Evolutionary conservation across 2,329 filamentous ascomycete species (phyloP).

Genomic region (Leptodontidium sp.): DNA sequence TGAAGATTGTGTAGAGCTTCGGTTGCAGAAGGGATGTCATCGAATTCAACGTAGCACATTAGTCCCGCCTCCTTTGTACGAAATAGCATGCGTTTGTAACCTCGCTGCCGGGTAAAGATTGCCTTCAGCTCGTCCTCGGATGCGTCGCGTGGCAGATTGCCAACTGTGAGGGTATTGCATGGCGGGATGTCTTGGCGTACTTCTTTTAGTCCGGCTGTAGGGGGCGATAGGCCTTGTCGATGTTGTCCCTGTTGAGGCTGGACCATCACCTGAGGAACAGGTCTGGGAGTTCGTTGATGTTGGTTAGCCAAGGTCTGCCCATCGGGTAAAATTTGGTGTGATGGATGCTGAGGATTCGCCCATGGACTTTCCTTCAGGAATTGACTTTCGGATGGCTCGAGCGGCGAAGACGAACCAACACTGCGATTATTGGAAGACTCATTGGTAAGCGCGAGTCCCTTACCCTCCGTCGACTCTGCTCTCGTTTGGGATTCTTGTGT

Average conservation of each 20-base stretch:
- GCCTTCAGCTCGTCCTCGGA: slow-evolving; percentile 95
- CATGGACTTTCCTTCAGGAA: no score
- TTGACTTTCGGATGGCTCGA: no score
- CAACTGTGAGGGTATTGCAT: slow-evolving; percentile 98
- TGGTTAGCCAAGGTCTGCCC: no score
- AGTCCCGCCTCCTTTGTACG: slow-evolving; percentile 93
- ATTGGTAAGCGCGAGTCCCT: neutral
- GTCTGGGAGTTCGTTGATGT: no score
- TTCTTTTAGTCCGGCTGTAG: neutral
- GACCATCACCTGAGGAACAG: no score
- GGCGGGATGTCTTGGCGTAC: slow-evolving; percentile 63
- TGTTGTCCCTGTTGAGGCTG: no score
- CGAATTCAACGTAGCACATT: slow-evolving; percentile 99
- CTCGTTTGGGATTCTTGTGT: no score
- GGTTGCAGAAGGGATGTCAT: slow-evolving; percentile 89
- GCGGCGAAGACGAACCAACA: no score
- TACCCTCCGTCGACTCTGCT: neutral
- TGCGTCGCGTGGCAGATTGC: slow-evolving; percentile 92
- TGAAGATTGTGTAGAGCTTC: slow-evolving; percentile 91
- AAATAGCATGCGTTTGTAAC: slow-evolving; percentile 95
- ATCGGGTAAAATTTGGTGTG: no score
- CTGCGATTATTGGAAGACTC: neutral
- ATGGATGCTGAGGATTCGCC: no score
- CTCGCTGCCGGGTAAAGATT: slow-evolving; percentile 90
- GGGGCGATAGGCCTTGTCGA: neutral